These are phyloP conservation scores for Beauveria bassiana DNA, from an alignment of 2,329 filamentous ascomycete species.

Conservation along the genomic window DNA sequence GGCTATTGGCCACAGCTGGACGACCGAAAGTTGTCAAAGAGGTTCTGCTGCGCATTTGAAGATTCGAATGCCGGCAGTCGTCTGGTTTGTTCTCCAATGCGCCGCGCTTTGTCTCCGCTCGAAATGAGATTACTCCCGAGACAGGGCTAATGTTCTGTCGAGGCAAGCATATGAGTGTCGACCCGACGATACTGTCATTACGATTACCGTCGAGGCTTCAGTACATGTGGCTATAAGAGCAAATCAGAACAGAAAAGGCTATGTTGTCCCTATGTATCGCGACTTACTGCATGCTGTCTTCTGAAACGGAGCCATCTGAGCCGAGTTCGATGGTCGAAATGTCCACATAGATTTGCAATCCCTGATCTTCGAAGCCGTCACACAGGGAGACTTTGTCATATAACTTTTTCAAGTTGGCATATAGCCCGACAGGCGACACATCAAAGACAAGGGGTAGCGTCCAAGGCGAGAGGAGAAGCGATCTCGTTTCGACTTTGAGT, in stretches of 20 bases:
- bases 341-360: neutral
- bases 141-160: neutral
- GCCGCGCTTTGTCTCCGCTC: neutral
- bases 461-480: too few species aligned
- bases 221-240: neutral
- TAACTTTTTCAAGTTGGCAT: neutral
- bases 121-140: neutral
- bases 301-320: neutral
- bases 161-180: neutral
- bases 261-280: too few species aligned
- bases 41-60: neutral
- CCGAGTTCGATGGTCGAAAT: neutral
- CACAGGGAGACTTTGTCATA: neutral
- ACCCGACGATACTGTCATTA: neutral
- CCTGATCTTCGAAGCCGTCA: neutral
- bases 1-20: neutral
- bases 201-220: constrained; percentile 1
- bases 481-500: too few species aligned
- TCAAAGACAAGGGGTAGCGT: too few species aligned
- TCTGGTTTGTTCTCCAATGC: neutral
- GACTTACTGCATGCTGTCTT: neutral
- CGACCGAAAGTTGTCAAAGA: neutral
- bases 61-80: too few species aligned
- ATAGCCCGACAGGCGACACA: neutral
- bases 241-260: neutral